Evolutionary conservation across 139 green algal genomes (phyloP).

Genomic region (Auxenochlorella pyrenoidosa): DNA sequence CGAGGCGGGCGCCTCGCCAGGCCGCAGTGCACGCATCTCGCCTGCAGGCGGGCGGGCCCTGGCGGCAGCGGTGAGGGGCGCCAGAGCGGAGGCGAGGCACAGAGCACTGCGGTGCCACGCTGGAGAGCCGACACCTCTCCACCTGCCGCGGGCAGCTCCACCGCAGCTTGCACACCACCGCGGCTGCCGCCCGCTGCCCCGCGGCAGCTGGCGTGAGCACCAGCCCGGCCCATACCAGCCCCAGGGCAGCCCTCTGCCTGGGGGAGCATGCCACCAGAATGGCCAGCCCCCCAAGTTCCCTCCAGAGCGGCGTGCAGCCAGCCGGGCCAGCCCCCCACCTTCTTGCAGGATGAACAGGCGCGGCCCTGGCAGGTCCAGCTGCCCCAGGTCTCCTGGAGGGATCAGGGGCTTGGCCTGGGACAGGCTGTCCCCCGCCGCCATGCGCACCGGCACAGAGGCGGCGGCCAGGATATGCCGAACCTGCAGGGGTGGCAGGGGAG

Average conservation of each 20-base stretch:
- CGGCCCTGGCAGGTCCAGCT: neutral
- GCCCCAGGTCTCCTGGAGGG: neutral
- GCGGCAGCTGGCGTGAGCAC: neutral
- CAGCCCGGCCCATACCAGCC: no score
- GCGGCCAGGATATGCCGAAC: neutral
- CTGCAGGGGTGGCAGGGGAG: neutral
- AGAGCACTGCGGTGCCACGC: no score
- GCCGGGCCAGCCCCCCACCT: neutral
- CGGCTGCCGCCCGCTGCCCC: neutral
- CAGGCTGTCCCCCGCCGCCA: neutral
- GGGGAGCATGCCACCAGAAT: neutral
- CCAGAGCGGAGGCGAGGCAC: no score
- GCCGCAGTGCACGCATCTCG: slow-evolving; percentile 6
- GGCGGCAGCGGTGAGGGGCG: neutral
- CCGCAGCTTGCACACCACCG: no score
- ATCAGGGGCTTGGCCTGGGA: neutral
- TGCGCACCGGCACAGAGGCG: neutral
- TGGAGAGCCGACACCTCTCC: no score
- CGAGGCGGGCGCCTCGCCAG: neutral
- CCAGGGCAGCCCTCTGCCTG: no score
- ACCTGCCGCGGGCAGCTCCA: no score
- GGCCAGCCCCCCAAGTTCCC: neutral
- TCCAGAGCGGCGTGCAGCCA: neutral
- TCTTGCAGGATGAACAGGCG: slow-evolving; percentile 9
- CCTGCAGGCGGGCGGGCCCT: neutral